Evolutionary conservation across 2,329 filamentous ascomycete species (phyloP), one percentile per base, ranked within the genome.

Genomic region (Aspergillus melleus): DNA sequence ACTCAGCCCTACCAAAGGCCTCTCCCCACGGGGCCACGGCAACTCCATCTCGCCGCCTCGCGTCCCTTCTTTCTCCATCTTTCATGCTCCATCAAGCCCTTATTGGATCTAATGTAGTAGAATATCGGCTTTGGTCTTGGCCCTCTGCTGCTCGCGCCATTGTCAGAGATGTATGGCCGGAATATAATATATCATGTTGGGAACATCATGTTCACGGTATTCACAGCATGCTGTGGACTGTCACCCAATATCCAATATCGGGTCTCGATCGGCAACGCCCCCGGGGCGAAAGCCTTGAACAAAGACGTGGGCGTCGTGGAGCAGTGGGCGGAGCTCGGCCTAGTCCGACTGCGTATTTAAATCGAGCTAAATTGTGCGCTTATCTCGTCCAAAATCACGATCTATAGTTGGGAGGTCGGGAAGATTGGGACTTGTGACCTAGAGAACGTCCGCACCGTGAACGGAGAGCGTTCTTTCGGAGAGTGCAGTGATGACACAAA

Each of bases 261-360:
- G 14, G 16, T 39, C 82, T 20, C 79, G 72, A 0, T 72, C 66
- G 0, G 78, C 79, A 0, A 85, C 73, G 61, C 79, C 79, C 1
- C 79, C 78, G 0, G 82, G 81, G 3, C 82, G 73, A 63, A 79
- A 84, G 1, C 79, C 71, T 66, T 81, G 79, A 1, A 81, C 64
- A 58, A 82, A 78, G 2, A 81, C 77, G 44, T 81, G 76, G 1
- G 76, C 74, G 1, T 66, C 62, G 6, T 68, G 66, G 5, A 77
- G 63, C 0, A 82, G 71, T 0, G 61, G 46, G 1, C 66, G 46
- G 0, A 81, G 58, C 5, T 55, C 66, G 1, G 58, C 47, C 20
- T 57, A 64, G 19, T 75, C 76, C 2, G 54, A 14, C 1, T 56
- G 24, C 0, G 64, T 19, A 20, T 70, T 52, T 0, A 80, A 61